These are phyloP conservation scores for Aspergillus transmontanensis DNA, from an alignment of 2,329 filamentous ascomycete genomes.

Conservation along the genomic window DNA sequence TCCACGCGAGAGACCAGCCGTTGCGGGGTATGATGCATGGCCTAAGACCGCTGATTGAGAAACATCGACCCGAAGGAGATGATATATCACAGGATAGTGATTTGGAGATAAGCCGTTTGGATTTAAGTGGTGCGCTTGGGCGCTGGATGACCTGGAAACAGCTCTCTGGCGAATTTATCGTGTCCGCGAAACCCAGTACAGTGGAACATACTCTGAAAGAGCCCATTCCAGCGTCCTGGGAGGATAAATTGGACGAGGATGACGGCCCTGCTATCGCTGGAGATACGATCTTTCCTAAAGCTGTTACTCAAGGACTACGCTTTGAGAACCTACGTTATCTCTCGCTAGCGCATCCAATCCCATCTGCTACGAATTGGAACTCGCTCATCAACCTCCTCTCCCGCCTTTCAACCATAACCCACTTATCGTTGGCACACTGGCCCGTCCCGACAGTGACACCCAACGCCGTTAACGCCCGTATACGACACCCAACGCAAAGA, in stretches of 20 bases:
- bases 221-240: constrained; percentile 44
- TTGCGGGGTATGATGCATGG: constrained; percentile 45
- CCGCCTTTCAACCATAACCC: constrained; percentile 59
- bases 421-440: constrained; percentile 66
- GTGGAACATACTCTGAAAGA: constrained; percentile 13
- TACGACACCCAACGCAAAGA: constrained; percentile 43
- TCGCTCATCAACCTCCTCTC: constrained; percentile 57
- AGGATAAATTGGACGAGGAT: constrained; percentile 31
- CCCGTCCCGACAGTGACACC: constrained; percentile 61
- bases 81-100: constrained; percentile 27
- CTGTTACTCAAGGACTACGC: constrained; percentile 32
- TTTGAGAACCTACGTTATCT: constrained; percentile 60
- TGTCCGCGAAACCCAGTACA: constrained; percentile 18
- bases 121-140: constrained; percentile 56
- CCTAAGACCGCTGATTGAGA: constrained; percentile 53
- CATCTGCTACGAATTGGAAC: constrained; percentile 53
- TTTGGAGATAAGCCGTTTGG: constrained; percentile 53
- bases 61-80: constrained; percentile 22
- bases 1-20: constrained; percentile 48
- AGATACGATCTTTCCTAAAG: constrained; percentile 19
- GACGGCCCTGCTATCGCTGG: neutral
- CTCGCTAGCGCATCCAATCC: constrained; percentile 57
- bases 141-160: constrained; percentile 52
- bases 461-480: constrained; percentile 50
- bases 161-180: constrained; percentile 48